phyloP scores from a whole-genome alignment of 2,329 filamentous ascomycete genomes.

The Elsinoe necatrix region DNA sequence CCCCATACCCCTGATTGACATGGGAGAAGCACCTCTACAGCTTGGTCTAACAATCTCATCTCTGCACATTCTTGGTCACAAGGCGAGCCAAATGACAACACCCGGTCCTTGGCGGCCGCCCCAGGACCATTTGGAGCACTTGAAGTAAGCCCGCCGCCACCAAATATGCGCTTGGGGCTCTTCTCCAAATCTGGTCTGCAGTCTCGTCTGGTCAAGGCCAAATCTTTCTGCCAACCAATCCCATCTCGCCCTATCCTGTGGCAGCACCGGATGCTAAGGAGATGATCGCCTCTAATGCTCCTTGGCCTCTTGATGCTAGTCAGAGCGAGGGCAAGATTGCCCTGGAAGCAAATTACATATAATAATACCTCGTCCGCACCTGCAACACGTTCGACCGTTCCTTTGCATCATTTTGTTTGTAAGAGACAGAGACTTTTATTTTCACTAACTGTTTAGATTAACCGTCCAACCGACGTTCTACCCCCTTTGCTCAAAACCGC shows the following conservation, averaged over 20 bases:
- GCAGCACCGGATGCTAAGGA: constrained; percentile 10
- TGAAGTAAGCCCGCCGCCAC: constrained; percentile 10
- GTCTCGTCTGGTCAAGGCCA: constrained; percentile 5
- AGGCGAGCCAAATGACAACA: not conserved
- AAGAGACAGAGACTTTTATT: constrained; percentile 3
- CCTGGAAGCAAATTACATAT: constrained; percentile 12
- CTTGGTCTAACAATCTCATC: not conserved
- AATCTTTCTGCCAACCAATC: constrained; percentile 9
- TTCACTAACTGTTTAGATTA: constrained; percentile 1
- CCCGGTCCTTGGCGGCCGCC: not conserved
- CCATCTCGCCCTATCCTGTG: not conserved
- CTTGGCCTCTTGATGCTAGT: constrained; percentile 12
- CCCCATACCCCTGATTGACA: not conserved
- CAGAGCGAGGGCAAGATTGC: constrained; percentile 9
- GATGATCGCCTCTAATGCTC: constrained; percentile 8
- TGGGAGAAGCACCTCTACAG: not conserved
- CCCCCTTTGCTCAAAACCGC: constrained; percentile 11
- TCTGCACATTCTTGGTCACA: not conserved
- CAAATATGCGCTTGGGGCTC: constrained; percentile 12
- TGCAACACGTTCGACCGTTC: constrained; percentile 4
- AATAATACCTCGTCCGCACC: constrained; percentile 7
- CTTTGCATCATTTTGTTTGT: constrained; percentile 15
- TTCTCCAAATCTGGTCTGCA: constrained; percentile 10
- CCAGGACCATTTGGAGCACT: not conserved
- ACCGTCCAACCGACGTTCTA: constrained; percentile 3